Evolutionary conservation across 202 grass and related monocot genomes (phyloP).

Genomic region (Dendrocalamus latiflorus): DNA sequence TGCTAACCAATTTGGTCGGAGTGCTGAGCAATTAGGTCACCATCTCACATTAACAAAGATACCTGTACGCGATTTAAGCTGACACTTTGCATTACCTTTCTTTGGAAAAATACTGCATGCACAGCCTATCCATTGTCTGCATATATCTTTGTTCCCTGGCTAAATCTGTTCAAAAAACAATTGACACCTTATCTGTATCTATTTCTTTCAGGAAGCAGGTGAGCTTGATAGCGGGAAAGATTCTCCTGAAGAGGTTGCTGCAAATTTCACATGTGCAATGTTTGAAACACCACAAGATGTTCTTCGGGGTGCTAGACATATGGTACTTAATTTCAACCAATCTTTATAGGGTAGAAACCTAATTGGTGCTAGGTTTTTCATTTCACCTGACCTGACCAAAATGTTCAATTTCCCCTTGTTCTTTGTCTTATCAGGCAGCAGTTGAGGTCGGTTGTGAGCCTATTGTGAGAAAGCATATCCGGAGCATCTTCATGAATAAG

Average conservation of each 20-base stretch:
- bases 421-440: constrained; percentile 53
- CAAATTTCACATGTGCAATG: constrained; percentile 87
- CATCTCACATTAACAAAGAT: constrained; percentile 72
- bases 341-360: not conserved
- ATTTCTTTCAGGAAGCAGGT: constrained; percentile 55
- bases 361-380: not conserved
- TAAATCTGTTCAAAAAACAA: too few relatives aligned
- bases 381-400: not conserved
- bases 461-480: constrained; percentile 89
- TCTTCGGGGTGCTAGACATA: constrained; percentile 83
- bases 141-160: too few relatives aligned
- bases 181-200: not conserved
- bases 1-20: constrained; percentile 79
- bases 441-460: constrained; percentile 95
- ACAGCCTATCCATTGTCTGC: not conserved
- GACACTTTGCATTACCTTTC: not conserved
- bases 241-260: constrained; percentile 86
- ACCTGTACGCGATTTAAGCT: constrained; percentile 30
- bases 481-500: constrained; percentile 80
- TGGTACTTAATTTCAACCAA: constrained; percentile 50
- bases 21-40: constrained; percentile 82
- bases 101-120: not conserved
- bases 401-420: not conserved
- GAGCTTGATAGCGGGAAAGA: constrained; percentile 80
- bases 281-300: constrained; percentile 95